phyloP scores from a whole-genome alignment of 2,329 filamentous ascomycete genomes.

The Dactylella cylindrospora region DNA sequence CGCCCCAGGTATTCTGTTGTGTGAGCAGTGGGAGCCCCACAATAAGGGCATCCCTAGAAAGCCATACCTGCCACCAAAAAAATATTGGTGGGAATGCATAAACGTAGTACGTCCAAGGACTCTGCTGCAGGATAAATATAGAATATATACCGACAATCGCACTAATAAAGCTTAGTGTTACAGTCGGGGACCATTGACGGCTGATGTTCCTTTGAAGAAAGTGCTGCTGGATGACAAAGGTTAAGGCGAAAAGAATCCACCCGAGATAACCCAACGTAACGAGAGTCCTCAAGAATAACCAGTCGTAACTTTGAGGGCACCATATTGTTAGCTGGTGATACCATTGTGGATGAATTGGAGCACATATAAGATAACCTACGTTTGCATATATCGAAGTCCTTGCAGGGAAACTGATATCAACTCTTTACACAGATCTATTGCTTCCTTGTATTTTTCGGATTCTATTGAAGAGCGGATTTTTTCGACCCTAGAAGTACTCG shows the following conservation, averaged over 20 bases:
- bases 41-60: constrained; percentile 68
- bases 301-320: constrained; percentile 67
- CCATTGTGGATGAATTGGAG: not conserved
- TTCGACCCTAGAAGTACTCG: constrained; percentile 7
- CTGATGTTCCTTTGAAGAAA: constrained; percentile 67
- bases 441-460: constrained; percentile 67
- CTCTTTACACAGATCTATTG: constrained; percentile 74
- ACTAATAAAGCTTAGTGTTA: constrained; percentile 52
- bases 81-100: constrained; percentile 90
- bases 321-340: not conserved
- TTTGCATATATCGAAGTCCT: constrained; percentile 90
- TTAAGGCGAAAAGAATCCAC: constrained; percentile 91
- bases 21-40: constrained; percentile 59
- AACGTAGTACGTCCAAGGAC: constrained; percentile 79
- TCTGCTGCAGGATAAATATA: constrained; percentile 75
- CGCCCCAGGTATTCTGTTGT: not conserved
- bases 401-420: constrained; percentile 76
- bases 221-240: constrained; percentile 83
- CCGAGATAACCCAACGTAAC: constrained; percentile 89
- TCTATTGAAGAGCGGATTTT: constrained; percentile 63
- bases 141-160: constrained; percentile 66
- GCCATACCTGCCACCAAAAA: constrained; percentile 96
- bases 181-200: constrained; percentile 62
- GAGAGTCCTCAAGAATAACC: constrained; percentile 87
- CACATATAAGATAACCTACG: constrained; percentile 52